These are phyloP conservation scores for Castanea crenata DNA, from an alignment of 306 rosid genomes.

Conservation along the genomic window DNA sequence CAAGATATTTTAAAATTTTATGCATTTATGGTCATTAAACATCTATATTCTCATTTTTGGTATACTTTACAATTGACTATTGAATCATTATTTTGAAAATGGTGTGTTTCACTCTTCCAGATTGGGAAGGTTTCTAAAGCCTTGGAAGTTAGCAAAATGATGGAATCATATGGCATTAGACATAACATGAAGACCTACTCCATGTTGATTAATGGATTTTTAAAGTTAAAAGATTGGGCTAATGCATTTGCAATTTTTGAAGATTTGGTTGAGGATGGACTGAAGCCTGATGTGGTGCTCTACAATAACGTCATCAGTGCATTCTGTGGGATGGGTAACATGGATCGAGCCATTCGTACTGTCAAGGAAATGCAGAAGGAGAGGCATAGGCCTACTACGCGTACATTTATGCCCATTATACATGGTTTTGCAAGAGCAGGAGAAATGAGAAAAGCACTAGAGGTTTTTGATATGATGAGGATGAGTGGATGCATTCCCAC, in stretches of 20 bases:
- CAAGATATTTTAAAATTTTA: neutral
- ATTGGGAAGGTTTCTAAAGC: conserved; percentile 90
- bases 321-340: conserved; percentile 93
- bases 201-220: conserved; percentile 88
- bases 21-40: neutral
- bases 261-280: conserved; percentile 70
- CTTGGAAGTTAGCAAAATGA: conserved; percentile 66
- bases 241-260: conserved; percentile 87
- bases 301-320: conserved; percentile 83
- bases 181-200: conserved; percentile 97
- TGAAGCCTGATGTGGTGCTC: conserved; percentile 85
- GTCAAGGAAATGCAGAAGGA: conserved; percentile 84
- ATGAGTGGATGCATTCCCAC: conserved; percentile 93
- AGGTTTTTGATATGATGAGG: conserved; percentile 91
- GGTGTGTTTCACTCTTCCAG: conserved; percentile 44
- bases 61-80: neutral
- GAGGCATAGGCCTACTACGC: conserved; percentile 79
- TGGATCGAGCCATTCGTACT: conserved; percentile 79
- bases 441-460: conserved; percentile 73
- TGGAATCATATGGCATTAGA: conserved; percentile 71
- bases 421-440: conserved; percentile 91
- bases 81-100: neutral
- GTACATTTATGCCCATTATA: conserved; percentile 91
- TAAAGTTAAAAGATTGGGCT: conserved; percentile 96
- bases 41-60: neutral